Evolutionary conservation across 306 rosid genomes (phyloP).

Genomic region (Prunus armeniaca): DNA sequence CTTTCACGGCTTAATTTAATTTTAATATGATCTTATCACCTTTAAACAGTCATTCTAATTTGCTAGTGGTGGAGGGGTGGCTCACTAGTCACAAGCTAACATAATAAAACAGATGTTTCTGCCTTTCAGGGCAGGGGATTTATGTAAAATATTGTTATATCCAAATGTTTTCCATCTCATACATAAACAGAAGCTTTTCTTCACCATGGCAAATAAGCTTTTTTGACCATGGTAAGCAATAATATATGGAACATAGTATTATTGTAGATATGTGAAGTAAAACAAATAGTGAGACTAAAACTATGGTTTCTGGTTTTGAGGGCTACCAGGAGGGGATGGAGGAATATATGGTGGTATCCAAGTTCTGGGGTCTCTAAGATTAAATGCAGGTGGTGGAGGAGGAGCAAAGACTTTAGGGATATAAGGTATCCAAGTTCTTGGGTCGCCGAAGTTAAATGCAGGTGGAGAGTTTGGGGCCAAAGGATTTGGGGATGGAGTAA

Average conservation of each 20-base stretch:
- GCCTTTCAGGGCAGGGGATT: background rate
- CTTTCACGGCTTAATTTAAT: too few relatives aligned
- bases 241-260: background rate
- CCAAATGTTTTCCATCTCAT: constrained; percentile 11
- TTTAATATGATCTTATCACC: background rate
- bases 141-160: background rate
- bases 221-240: background rate
- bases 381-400: constrained; percentile 36
- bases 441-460: constrained; percentile 46
- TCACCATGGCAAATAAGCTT: background rate
- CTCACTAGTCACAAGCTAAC: background rate
- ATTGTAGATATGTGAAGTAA: constrained; percentile 14
- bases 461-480: constrained; percentile 38
- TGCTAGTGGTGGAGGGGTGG: background rate
- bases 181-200: background rate
- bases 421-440: constrained; percentile 56
- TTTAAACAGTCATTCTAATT: background rate
- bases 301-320: constrained; percentile 39
- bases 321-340: constrained; percentile 34
- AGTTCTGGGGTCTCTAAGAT: constrained; percentile 49
- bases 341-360: constrained; percentile 45
- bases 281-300: constrained; percentile 2
- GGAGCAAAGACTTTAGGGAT: constrained; percentile 22
- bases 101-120: background rate
- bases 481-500: constrained; percentile 26